A percentile compares a stretch with the other conserved stretches of the same genome.
Evolutionary conservation across 2,329 filamentous ascomycete species (phyloP).

Genomic region (Botryosphaeria dothidea): DNA sequence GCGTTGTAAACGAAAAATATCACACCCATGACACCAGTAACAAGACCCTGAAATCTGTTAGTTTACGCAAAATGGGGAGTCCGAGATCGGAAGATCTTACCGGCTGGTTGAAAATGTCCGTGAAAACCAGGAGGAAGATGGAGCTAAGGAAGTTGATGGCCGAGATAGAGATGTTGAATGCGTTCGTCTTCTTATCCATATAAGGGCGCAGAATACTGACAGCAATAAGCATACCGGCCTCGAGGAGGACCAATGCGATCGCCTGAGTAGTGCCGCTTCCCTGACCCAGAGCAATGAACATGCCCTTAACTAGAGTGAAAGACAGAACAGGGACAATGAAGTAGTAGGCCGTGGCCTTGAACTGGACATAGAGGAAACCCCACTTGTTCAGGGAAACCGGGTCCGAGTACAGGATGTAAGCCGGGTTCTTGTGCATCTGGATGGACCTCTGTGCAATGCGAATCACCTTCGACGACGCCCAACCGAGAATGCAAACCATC

Average conservation of each 20-base stretch:
- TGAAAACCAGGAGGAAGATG: constrained; percentile 87
- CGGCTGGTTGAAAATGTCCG: constrained; percentile 81
- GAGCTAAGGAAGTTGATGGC: constrained; percentile 88
- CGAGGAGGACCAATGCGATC: constrained; percentile 78
- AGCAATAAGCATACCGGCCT: constrained; percentile 74
- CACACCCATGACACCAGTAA: constrained; percentile 85
- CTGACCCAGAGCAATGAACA: constrained; percentile 85
- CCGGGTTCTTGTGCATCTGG: constrained; percentile 90
- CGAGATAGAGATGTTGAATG: constrained; percentile 91
- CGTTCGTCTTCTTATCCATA: constrained; percentile 99
- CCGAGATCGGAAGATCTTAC: constrained; percentile 43
- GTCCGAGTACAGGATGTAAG: constrained; percentile 95
- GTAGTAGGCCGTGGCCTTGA: constrained; percentile 93
- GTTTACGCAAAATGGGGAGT: not conserved
- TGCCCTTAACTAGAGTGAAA: constrained; percentile 82
- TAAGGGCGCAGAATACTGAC: constrained; percentile 83
- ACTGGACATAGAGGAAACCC: constrained; percentile 97
- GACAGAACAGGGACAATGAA: constrained; percentile 79
- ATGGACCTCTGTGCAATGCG: constrained; percentile 86
- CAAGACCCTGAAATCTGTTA: constrained; percentile 59
- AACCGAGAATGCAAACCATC: constrained; percentile 74
- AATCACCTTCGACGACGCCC: constrained; percentile 89
- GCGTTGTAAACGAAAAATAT: constrained; percentile 88
- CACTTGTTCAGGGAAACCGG: constrained; percentile 94
- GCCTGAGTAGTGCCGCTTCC: constrained; percentile 71